phyloP scores from a whole-genome alignment of 2,329 filamentous ascomycete genomes.

The Penicillium fuscoglaucum region DNA sequence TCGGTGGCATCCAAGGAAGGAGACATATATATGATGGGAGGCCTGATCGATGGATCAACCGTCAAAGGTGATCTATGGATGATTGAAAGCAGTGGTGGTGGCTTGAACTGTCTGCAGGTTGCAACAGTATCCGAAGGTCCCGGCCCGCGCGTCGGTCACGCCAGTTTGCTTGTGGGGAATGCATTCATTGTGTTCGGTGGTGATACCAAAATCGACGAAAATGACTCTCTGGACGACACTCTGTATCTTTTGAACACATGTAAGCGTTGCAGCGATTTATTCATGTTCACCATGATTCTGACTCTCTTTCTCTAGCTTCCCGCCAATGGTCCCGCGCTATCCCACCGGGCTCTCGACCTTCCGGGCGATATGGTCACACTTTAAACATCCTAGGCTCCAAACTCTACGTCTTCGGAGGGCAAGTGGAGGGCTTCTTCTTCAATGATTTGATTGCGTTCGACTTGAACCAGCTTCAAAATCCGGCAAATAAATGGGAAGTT shows the following conservation, averaged over 20 bases:
- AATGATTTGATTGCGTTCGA: slow-evolving; percentile 96
- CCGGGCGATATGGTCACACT: slow-evolving; percentile 92
- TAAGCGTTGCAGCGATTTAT: slow-evolving; percentile 53
- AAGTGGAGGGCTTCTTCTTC: slow-evolving; percentile 97
- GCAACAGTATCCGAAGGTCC: slow-evolving; percentile 91
- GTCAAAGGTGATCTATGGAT: slow-evolving; percentile 98
- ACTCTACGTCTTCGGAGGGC: slow-evolving; percentile 95
- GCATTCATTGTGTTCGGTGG: slow-evolving; percentile 98
- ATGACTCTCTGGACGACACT: slow-evolving; percentile 88
- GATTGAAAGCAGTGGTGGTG: slow-evolving; percentile 81
- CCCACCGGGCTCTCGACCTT: slow-evolving; percentile 79
- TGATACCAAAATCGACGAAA: slow-evolving; percentile 95
- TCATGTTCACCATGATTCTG: slow-evolving; percentile 31
- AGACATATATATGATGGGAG: slow-evolving; percentile 96
- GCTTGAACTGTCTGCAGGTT: slow-evolving; percentile 86
- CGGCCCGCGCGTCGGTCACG: slow-evolving; percentile 89
- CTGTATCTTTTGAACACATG: slow-evolving; percentile 96
- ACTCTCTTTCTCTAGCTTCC: slow-evolving; percentile 63
- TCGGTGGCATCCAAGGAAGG: slow-evolving; percentile 91
- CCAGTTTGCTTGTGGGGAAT: slow-evolving; percentile 92
- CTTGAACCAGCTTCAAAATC: slow-evolving; percentile 87
- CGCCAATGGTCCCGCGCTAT: slow-evolving; percentile 96
- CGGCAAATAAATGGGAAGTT: slow-evolving; percentile 91
- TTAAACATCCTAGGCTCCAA: slow-evolving; percentile 95
- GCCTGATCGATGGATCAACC: slow-evolving; percentile 88